Percentiles rank a stretch among this genome's conserved stretches.
Conservation (phyloP, 371 early-diverging fungal species). For the Syncephalastrum racemosum region DNA sequence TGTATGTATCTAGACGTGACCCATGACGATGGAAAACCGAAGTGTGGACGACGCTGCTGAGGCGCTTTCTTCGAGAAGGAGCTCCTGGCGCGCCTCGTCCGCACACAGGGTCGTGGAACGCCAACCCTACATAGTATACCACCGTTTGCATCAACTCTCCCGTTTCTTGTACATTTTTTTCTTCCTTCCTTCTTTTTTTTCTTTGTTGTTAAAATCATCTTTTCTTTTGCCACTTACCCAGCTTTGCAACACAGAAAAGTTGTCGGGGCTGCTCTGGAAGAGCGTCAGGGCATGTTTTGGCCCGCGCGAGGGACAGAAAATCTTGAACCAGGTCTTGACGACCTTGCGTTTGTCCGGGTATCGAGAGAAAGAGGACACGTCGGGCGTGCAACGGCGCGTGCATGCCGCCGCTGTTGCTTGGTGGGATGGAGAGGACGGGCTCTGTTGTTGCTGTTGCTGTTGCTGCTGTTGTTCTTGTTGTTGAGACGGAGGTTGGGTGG, state of each 20-base stretch:
- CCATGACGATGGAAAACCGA: slow-evolving; percentile 49
- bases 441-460: slow-evolving; percentile 7
- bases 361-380: slow-evolving; percentile 32
- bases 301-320: slow-evolving; percentile 48
- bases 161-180: neutral
- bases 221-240: slow-evolving; percentile 41
- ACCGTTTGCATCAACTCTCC: neutral
- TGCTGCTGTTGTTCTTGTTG: slow-evolving; percentile 1
- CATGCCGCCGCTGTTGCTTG: neutral
- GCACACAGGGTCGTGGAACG: slow-evolving; percentile 53
- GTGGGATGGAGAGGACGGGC: neutral
- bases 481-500: neutral
- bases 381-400: slow-evolving; percentile 8
- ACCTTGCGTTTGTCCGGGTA: slow-evolving; percentile 49
- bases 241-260: slow-evolving; percentile 49
- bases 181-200: neutral
- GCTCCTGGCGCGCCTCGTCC: slow-evolving; percentile 25
- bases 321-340: slow-evolving; percentile 59
- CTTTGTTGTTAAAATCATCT: too few species aligned
- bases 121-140: slow-evolving; percentile 43
- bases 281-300: slow-evolving; percentile 54
- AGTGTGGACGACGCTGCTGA: slow-evolving; percentile 19
- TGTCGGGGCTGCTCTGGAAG: slow-evolving; percentile 59
- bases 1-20: slow-evolving; percentile 30
- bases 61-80: neutral